Conservation (phyloP, 176 grass and related monocot species). For the Microstegium vimineum region DNA sequence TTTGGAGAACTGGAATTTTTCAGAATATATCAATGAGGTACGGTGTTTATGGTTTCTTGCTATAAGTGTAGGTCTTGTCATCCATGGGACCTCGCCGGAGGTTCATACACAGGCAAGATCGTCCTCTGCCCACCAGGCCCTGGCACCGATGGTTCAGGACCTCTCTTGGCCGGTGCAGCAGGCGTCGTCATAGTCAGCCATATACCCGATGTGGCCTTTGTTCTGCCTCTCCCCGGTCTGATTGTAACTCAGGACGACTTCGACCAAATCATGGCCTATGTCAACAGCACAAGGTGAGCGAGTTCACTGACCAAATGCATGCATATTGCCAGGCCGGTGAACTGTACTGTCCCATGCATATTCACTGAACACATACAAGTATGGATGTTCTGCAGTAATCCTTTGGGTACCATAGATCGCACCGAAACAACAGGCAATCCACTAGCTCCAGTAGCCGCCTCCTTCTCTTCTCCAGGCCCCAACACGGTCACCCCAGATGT, state of each 20-base stretch:
- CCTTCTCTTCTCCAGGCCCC: conserved; percentile 46
- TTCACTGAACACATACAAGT: too few relatives aligned
- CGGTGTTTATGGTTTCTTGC: not conserved
- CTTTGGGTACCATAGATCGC: conserved; percentile 21
- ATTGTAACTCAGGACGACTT: not conserved
- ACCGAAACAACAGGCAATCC: not conserved
- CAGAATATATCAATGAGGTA: not conserved
- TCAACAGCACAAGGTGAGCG: conserved; percentile 8
- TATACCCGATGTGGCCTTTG: not conserved
- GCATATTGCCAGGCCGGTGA: too few relatives aligned
- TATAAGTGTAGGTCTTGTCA: not conserved
- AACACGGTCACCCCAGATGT: conserved; percentile 33
- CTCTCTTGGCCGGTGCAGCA: not conserved
- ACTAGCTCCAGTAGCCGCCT: conserved; percentile 24
- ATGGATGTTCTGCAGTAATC: conserved; percentile 8
- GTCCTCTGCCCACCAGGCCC: not conserved
- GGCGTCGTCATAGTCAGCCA: not conserved
- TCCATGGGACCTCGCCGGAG: not conserved
- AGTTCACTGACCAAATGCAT: not conserved
- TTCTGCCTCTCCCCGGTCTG: not conserved
- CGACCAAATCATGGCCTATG: not conserved
- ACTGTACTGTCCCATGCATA: too few relatives aligned
- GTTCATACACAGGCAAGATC: conserved; percentile 26
- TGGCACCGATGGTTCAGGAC: not conserved
- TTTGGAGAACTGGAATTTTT: too few relatives aligned